Percentiles rank a stretch among this genome's conserved stretches.
phyloP scores from a whole-genome alignment of 164 flowering plant species.

The Magnolia kwangsiensis region DNA sequence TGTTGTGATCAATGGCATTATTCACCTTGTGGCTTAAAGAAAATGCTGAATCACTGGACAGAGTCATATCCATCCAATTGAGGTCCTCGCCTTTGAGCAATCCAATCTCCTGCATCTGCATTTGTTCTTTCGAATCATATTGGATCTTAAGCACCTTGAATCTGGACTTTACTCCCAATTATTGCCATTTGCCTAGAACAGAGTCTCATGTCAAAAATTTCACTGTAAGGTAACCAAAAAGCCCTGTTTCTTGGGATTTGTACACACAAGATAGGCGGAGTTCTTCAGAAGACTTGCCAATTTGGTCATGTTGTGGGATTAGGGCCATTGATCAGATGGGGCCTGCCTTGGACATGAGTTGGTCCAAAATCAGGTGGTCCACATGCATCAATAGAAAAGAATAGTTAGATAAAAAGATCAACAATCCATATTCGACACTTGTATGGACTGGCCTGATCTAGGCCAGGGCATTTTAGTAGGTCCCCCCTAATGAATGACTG shows the following conservation, averaged over 20 bases:
- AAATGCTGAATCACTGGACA: constrained; percentile 10
- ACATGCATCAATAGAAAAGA: no score
- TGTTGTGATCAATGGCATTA: constrained; percentile 4
- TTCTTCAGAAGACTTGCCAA: neutral
- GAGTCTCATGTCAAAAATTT: neutral
- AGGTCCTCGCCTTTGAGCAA: constrained; percentile 17
- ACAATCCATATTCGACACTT: neutral
- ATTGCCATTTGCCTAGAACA: constrained; percentile 16
- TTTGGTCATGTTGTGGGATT: neutral
- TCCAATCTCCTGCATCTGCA: constrained; percentile 23
- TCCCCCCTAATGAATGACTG: no score
- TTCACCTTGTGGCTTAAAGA: constrained; percentile 5
- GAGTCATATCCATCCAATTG: constrained; percentile 20
- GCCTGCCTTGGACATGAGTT: neutral
- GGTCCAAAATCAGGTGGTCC: neutral
- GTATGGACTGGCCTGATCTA: neutral
- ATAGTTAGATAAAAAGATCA: no score
- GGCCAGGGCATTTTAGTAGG: neutral
- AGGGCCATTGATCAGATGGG: no score
- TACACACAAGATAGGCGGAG: neutral
- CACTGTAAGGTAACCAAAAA: neutral
- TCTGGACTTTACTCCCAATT: constrained; percentile 5
- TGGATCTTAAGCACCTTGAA: constrained; percentile 15
- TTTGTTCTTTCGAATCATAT: constrained; percentile 28
- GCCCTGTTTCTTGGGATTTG: neutral